Evolutionary conservation across 768 basidiomycete species (phyloP), one percentile per base, ranked within the genome.

Genomic region (Cubamyces sp.): DNA sequence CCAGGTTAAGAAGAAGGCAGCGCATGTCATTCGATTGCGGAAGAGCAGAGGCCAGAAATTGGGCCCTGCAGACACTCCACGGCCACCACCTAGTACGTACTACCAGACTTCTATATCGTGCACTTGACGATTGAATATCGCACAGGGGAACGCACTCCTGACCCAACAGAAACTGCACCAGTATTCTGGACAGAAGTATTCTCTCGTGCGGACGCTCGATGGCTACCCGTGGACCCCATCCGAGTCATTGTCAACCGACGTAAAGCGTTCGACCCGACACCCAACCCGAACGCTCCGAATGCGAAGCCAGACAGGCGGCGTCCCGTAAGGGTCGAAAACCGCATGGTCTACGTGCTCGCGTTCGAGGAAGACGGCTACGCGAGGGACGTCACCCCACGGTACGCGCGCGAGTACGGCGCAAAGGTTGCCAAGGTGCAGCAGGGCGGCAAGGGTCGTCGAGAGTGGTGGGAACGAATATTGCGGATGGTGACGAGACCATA

Each of bases 181-280:
- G 88, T 95, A 3, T 93, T 95, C 74, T 99, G 97, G 97, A 92
- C 91, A 0, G 97, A 99, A 74, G 92, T 97, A 0, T 99, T 95
- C 76, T 96, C 94, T 8, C 87, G 92, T 21, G 87, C 95, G 7
- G 94, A 97, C 76, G 85, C 82, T 15, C 86, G 88, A 39, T 99
- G 97, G 97, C 77, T 98, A 15, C 88, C 95, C 0, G 88, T 98
- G 41, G 97, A 99, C 75, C 93, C 94, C 8, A 82, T 94, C 37
- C 87, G 92, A 16, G 84, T 80, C 25, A 81, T 87, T 56, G 87
- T 95, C 62, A 91, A 95, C 71, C 91, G 91, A 67, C 84, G 88
- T 60, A 87, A 87, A 60, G 78, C 83, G 26, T 96, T 93, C 70
- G 92, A 95, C 72, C 92, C 94, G 0, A 77, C 82, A 1, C 76